Conservation (phyloP, 2,329 filamentous ascomycete species). For the Allantophomopsis lycopodina region DNA sequence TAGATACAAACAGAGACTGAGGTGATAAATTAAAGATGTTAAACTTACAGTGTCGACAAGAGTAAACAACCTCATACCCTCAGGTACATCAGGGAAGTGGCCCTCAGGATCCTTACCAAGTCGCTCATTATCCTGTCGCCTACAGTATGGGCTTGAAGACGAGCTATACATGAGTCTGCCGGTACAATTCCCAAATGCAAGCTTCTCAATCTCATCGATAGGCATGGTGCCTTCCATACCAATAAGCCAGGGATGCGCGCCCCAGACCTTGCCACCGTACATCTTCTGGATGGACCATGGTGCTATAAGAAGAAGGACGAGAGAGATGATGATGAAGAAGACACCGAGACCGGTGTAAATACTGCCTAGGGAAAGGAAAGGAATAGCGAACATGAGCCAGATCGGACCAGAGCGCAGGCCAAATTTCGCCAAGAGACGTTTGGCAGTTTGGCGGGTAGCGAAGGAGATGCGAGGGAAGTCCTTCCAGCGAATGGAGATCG, state of each 20-base stretch:
- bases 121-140: slow-evolving; percentile 8
- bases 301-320: slow-evolving; percentile 4
- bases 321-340: slow-evolving; percentile 1
- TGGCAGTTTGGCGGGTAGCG: not conserved
- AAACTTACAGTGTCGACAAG: slow-evolving; percentile 15
- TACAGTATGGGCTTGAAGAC: slow-evolving; percentile 10
- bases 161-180: slow-evolving; percentile 13
- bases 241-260: slow-evolving; percentile 11
- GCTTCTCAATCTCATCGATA: slow-evolving; percentile 10
- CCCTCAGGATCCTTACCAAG: slow-evolving; percentile 12
- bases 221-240: slow-evolving; percentile 15
- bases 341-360: slow-evolving; percentile 1
- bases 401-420: not conserved
- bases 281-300: slow-evolving; percentile 9
- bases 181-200: slow-evolving; percentile 13
- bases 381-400: not conserved
- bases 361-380: slow-evolving; percentile 6
- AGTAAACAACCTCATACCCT: slow-evolving; percentile 15
- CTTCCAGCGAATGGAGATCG: slow-evolving; percentile 19
- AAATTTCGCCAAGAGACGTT: not conserved
- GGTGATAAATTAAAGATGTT: too few relatives aligned
- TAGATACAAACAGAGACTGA: too few relatives aligned
- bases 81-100: slow-evolving; percentile 6
- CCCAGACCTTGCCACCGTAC: slow-evolving; percentile 11
- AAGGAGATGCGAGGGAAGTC: slow-evolving; percentile 13